These are phyloP conservation scores for Trichosanthes cucumerina DNA, from an alignment of 306 rosid genomes.

Conservation along the genomic window DNA sequence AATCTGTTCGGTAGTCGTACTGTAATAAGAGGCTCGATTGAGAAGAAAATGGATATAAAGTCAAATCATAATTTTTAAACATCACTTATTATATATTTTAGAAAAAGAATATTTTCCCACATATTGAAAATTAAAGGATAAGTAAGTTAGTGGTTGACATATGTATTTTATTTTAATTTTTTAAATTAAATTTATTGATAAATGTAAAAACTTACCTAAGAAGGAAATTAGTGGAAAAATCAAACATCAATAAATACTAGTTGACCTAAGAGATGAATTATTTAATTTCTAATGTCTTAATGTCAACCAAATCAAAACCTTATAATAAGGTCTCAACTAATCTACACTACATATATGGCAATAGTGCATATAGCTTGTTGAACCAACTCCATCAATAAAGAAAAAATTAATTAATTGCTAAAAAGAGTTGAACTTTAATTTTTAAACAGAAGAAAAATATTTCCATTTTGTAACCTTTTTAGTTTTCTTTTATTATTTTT, in stretches of 20 bases:
- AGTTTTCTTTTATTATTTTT: too few species aligned
- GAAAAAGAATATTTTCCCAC: background rate
- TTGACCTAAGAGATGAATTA: background rate
- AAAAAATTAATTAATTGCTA: background rate
- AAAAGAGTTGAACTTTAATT: background rate
- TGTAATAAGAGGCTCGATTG: background rate
- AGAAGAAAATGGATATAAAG: background rate
- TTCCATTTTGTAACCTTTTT: too few species aligned
- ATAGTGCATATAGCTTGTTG: background rate
- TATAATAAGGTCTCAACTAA: background rate
- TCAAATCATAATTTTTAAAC: background rate
- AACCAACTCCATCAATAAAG: background rate
- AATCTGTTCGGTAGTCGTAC: background rate
- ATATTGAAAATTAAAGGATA: background rate
- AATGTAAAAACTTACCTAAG: background rate
- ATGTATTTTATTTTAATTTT: background rate
- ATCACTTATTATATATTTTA: background rate
- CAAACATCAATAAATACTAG: background rate
- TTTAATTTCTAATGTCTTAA: background rate
- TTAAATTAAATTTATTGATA: background rate
- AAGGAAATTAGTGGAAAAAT: background rate
- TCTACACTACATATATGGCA: background rate
- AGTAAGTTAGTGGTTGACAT: background rate
- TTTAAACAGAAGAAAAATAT: background rate
- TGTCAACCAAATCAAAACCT: conserved; percentile 4